A percentile compares a stretch with the other conserved stretches of the same genome.
These are phyloP conservation scores for Nicotiana benthamiana DNA, from an alignment of 257 asterid species.

Conservation along the genomic window DNA sequence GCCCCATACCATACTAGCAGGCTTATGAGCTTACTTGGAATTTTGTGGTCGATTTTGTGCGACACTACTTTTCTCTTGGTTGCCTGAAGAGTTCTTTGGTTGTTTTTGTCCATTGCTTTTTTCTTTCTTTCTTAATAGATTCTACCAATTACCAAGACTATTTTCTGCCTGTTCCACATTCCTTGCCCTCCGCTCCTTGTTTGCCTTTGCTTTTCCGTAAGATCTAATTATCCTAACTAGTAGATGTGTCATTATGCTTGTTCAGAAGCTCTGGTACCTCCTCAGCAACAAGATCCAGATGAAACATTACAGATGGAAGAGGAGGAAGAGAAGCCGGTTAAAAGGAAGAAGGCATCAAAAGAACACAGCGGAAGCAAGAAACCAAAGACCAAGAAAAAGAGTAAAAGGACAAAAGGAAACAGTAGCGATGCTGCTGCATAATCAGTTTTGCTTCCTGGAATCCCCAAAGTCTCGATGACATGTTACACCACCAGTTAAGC, in stretches of 20 bases:
- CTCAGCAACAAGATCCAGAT: slow-evolving; percentile 19
- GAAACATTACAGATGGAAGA: slow-evolving; percentile 21
- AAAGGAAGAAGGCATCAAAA: slow-evolving; percentile 34
- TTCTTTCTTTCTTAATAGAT: not conserved
- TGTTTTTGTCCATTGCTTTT: not conserved
- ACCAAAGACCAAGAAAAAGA: slow-evolving; percentile 32
- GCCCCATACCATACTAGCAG: not conserved
- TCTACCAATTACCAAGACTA: not conserved
- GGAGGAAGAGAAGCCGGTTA: slow-evolving; percentile 16
- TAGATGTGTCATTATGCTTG: slow-evolving; percentile 8
- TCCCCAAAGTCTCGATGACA: not conserved
- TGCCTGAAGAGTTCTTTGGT: not conserved
- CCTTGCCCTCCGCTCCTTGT: not conserved
- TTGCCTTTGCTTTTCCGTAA: not conserved
- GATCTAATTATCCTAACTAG: not conserved
- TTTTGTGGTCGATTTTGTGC: not conserved
- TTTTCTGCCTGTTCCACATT: not conserved
- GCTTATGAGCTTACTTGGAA: not conserved
- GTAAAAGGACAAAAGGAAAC: slow-evolving; percentile 20
- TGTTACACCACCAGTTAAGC: not conserved
- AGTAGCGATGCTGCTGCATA: not conserved
- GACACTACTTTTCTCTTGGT: not conserved
- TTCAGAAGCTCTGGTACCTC: slow-evolving; percentile 10
- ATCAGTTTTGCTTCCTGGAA: not conserved
- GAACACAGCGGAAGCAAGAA: slow-evolving; percentile 30